Conservation (phyloP, 225 moss, liverwort and hornwort genomes). For the Climacium dendroides region DNA sequence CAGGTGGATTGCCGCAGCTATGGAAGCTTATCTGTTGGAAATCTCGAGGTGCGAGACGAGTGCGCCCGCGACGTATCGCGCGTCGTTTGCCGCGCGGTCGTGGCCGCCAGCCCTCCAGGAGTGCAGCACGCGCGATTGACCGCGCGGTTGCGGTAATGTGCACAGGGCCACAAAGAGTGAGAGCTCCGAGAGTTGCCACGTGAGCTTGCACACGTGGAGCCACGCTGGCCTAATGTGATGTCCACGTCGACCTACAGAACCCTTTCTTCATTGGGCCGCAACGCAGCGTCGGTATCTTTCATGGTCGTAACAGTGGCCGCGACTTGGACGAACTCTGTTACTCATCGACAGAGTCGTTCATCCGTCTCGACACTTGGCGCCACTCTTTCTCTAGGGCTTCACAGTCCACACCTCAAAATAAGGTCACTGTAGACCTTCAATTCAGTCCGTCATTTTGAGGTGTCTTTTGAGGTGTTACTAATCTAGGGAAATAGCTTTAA, state of each 20-base stretch:
- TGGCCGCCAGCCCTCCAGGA: background rate
- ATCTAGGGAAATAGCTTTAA: background rate
- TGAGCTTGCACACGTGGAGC: slow-evolving; percentile 6
- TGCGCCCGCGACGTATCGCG: background rate
- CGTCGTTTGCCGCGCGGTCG: background rate
- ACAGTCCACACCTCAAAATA: background rate
- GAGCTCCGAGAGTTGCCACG: slow-evolving; percentile 19
- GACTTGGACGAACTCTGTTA: background rate
- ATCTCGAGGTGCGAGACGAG: slow-evolving; percentile 2
- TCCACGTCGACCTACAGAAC: slow-evolving; percentile 4
- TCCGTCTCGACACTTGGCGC: background rate
- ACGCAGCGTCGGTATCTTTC: background rate
- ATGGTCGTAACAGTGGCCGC: background rate
- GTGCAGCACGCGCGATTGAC: background rate
- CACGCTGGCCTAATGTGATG: background rate
- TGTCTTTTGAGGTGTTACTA: background rate
- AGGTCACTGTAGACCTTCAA: background rate
- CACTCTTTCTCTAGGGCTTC: background rate
- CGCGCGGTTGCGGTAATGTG: background rate
- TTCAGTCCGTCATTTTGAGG: background rate
- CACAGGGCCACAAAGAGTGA: slow-evolving; percentile 16
- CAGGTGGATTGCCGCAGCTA: background rate
- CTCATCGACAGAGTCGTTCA: background rate
- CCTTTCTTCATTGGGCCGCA: background rate
- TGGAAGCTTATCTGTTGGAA: slow-evolving; percentile 28